phyloP scores from a whole-genome alignment of 495 filamentous ascomycete species.

The Penicillium ucsense region DNA sequence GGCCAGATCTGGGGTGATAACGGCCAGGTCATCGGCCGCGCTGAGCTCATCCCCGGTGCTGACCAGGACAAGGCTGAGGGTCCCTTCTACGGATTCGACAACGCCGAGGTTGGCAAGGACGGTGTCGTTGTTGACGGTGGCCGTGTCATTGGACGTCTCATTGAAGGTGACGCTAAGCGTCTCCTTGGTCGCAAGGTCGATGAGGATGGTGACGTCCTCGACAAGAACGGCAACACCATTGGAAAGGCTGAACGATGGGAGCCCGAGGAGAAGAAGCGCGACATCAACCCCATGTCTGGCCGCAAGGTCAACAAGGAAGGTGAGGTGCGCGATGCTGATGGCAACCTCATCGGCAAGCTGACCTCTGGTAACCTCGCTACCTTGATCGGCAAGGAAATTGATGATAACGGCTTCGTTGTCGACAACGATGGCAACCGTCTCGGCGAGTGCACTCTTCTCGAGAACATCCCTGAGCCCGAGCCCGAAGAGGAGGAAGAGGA shows the following conservation, averaged over 20 bases:
- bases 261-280: slow-evolving; percentile 61
- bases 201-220: slow-evolving; percentile 72
- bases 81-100: slow-evolving; percentile 68
- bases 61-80: slow-evolving; percentile 65
- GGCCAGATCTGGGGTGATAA: slow-evolving; percentile 75
- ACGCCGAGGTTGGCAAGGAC: slow-evolving; percentile 63
- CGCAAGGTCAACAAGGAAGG: slow-evolving; percentile 73
- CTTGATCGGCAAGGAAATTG: slow-evolving; percentile 68
- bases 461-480: slow-evolving; percentile 54
- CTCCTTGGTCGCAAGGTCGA: slow-evolving; percentile 70
- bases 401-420: slow-evolving; percentile 77
- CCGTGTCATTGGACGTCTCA: slow-evolving; percentile 62
- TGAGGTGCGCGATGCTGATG: slow-evolving; percentile 71
- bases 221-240: slow-evolving; percentile 73
- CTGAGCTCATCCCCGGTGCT: slow-evolving; percentile 67
- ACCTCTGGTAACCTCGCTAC: slow-evolving; percentile 62
- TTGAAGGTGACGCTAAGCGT: slow-evolving; percentile 60
- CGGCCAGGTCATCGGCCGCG: slow-evolving; percentile 68
- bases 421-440: slow-evolving; percentile 73
- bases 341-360: slow-evolving; percentile 70
- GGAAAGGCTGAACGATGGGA: slow-evolving; percentile 78
- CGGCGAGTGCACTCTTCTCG: slow-evolving; percentile 70
- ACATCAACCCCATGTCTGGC: slow-evolving; percentile 62
- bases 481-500: slow-evolving; percentile 28
- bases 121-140: slow-evolving; percentile 59